Percentiles rank a stretch among this genome's conserved stretches.
Evolutionary conservation across 2,329 filamentous ascomycete genomes (phyloP).

Genomic region (Venturiaceae sp.): DNA sequence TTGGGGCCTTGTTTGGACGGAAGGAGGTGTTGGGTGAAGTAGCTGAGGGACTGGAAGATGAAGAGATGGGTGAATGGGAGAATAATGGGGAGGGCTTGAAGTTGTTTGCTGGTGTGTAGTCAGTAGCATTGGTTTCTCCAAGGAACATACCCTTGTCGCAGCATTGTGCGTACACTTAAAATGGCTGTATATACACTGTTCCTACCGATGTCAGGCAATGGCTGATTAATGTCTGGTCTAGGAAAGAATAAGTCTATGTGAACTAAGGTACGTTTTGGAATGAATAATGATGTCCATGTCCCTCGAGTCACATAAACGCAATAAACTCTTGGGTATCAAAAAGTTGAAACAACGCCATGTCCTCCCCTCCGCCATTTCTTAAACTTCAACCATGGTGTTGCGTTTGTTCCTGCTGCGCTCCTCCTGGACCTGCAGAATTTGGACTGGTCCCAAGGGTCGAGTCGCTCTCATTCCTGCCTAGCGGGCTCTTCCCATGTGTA

Average conservation of each 20-base stretch:
- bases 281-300: too few species aligned
- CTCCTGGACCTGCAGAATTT: neutral
- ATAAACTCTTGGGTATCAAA: neutral
- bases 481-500: neutral
- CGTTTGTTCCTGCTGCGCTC: neutral
- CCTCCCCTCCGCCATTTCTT: neutral
- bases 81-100: conserved; percentile 26
- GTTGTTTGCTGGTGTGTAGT: conserved; percentile 18
- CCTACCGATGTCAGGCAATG: too few species aligned
- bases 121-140: too few species aligned
- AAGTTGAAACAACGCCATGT: neutral
- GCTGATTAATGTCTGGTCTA: too few species aligned
- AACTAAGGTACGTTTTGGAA: too few species aligned
- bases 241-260: too few species aligned
- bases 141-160: too few species aligned
- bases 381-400: neutral
- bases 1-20: conserved; percentile 40
- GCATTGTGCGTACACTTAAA: too few species aligned
- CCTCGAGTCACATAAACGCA: too few species aligned
- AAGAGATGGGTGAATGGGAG: conserved; percentile 24
- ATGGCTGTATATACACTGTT: too few species aligned
- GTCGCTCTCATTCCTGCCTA: neutral
- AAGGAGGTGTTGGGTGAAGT: conserved; percentile 33
- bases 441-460: conserved; percentile 1
- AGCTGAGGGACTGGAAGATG: conserved; percentile 20